Evolutionary conservation across 2,329 filamentous ascomycete genomes (phyloP).

Genomic region (Trichoderma koningiopsis): DNA sequence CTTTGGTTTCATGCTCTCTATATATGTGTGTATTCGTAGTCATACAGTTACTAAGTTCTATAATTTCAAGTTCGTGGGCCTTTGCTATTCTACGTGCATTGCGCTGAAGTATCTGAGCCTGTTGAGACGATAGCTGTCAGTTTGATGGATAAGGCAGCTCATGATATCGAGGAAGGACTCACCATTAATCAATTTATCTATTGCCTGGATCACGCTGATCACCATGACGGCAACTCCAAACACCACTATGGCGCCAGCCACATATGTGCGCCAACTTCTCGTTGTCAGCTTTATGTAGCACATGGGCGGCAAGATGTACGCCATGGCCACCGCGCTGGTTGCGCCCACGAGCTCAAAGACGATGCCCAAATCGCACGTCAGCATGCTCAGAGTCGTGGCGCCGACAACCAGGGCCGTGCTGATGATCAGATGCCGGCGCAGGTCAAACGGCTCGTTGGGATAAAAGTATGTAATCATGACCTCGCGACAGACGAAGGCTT

Average conservation of each 20-base stretch:
- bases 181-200: constrained; percentile 66
- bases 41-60: constrained; percentile 16
- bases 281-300: constrained; percentile 94
- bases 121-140: not conserved
- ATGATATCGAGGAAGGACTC: not conserved
- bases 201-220: constrained; percentile 74
- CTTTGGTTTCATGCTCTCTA: constrained; percentile 16
- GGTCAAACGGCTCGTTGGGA: constrained; percentile 72
- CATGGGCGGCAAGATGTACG: constrained; percentile 91
- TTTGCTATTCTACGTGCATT: constrained; percentile 20
- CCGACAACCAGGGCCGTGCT: constrained; percentile 79
- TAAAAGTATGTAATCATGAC: constrained; percentile 88
- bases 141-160: not conserved
- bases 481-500: constrained; percentile 96
- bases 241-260: constrained; percentile 69
- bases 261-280: constrained; percentile 70
- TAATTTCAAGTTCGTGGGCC: constrained; percentile 5
- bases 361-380: constrained; percentile 90
- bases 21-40: constrained; percentile 18
- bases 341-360: constrained; percentile 97
- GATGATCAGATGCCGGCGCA: constrained; percentile 82
- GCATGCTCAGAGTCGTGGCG: constrained; percentile 74
- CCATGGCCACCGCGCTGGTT: constrained; percentile 89
- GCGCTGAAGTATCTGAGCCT: constrained; percentile 22
- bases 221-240: constrained; percentile 82